Conservation (phyloP, 371 early-diverging fungal species). For the Haplosporangium sp. region DNA sequence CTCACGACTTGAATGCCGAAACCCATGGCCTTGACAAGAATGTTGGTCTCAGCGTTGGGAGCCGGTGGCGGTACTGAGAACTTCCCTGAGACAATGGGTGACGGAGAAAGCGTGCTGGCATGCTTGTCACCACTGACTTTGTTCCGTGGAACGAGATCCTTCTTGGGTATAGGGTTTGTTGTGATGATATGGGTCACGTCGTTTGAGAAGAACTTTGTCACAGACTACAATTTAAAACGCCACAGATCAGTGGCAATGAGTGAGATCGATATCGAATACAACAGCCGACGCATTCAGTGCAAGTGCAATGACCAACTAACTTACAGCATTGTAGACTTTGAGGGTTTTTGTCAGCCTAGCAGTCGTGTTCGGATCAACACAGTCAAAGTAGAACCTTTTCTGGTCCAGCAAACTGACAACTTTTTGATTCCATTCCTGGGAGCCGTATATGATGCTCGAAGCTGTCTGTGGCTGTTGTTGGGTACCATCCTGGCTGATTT, state of each 20-base stretch:
- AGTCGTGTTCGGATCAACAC: constrained; percentile 15
- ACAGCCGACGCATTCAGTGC: no score
- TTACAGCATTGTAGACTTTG: constrained; percentile 21
- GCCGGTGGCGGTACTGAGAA: neutral
- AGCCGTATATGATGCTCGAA: constrained; percentile 5
- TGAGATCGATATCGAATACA: no score
- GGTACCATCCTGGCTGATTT: neutral
- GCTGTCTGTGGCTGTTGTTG: constrained; percentile 4
- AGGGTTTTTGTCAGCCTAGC: constrained; percentile 20
- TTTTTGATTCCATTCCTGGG: constrained; percentile 28
- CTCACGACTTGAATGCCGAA: constrained; percentile 37
- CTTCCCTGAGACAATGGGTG: neutral
- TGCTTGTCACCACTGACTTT: neutral
- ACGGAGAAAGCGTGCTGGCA: neutral
- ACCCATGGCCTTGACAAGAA: constrained; percentile 32
- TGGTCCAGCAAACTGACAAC: constrained; percentile 10
- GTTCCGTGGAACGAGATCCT: constrained; percentile 4
- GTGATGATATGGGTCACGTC: constrained; percentile 49
- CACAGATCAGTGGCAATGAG: neutral
- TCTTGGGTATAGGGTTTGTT: constrained; percentile 29
- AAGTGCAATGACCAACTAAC: neutral
- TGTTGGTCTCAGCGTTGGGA: constrained; percentile 16
- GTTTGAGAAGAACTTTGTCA: constrained; percentile 34
- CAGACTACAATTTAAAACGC: constrained; percentile 2
- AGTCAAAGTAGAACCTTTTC: constrained; percentile 36